Evolutionary conservation across 2,329 filamentous ascomycete species (phyloP), one percentile per base, ranked within the genome.

Genomic region (Fusarium sp.): DNA sequence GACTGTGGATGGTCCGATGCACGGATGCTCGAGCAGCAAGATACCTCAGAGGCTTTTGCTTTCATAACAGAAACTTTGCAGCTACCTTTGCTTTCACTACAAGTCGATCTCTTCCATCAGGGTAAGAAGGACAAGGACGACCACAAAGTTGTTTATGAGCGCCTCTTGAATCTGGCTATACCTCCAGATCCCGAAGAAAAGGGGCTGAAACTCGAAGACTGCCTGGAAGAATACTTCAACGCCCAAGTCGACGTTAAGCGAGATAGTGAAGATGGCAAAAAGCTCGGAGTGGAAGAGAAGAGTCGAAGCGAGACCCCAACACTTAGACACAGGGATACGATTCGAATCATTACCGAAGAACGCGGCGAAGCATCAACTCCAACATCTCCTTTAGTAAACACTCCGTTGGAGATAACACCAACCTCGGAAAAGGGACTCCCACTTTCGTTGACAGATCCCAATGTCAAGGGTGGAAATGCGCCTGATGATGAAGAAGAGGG

Each of bases 191-290:
- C 90, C 9, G 89, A 92, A 48, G 91, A 90, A 27, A 90, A 89
- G 64, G 86, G 87, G 5, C 87, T 98, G 67, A 94, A 91, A 32
- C 83, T 99, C 23, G 96, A 98, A 80, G 93, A 97, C 73, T 98
- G 95, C 75, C 83, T 99, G 20, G 95, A 98, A 79, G 91, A 92
- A 57, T 98, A 98, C 77, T 98, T 98, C 86, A 98, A 98, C 81
- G 95, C 95, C 62, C 88, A 90, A 60, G 94, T 99, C 57, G 94
- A 98, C 76, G 94, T 99, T 5, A 91, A 92, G 72, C 88, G 95
- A 56, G 92, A 95, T 62, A 87, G 86, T 57, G 80, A 85, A 35
- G 87, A 88, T 57, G 86, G 90, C 70, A 87, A 88, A 73, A 80
- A 83, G 63, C 76, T 78, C 18, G 61, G 57, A 14, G 54, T 74